These are phyloP conservation scores for Botrytis pseudocinerea DNA, from an alignment of 2,329 filamentous ascomycete species.

Conservation along the genomic window DNA sequence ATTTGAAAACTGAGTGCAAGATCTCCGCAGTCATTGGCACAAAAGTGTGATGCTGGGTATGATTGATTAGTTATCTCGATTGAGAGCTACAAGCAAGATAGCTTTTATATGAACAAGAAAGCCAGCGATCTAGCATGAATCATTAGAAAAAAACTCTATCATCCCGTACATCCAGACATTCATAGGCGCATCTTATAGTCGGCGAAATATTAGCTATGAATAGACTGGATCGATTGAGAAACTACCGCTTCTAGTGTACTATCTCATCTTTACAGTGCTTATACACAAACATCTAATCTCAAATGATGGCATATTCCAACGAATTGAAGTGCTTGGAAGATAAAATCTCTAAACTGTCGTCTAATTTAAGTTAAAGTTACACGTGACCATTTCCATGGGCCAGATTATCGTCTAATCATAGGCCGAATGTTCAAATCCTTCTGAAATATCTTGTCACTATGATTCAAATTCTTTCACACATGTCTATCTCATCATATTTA, in stretches of 20 bases:
- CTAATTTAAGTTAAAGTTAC: background rate
- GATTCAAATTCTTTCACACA: background rate
- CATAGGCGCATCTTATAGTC: background rate
- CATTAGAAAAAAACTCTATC: no score
- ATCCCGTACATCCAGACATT: background rate
- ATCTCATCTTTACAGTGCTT: no score
- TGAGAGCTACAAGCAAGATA: background rate
- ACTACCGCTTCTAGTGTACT: background rate
- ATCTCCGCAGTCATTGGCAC: no score
- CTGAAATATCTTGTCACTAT: background rate
- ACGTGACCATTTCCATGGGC: background rate
- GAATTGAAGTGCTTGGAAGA: fast-evolving
- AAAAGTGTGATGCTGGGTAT: background rate
- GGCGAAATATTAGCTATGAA: background rate
- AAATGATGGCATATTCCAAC: background rate
- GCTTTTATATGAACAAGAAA: background rate
- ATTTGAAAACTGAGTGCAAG: background rate
- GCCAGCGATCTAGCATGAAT: no score
- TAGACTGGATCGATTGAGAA: background rate
- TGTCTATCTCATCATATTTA: background rate
- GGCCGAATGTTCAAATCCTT: background rate
- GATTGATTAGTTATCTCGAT: background rate
- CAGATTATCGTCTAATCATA: background rate
- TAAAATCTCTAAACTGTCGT: background rate
- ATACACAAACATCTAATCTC: background rate